A percentile compares a stretch with the other conserved stretches of the same genome.
Conservation (phyloP, 2,329 filamentous ascomycete species). For the Clarireedia homoeocarpa region DNA sequence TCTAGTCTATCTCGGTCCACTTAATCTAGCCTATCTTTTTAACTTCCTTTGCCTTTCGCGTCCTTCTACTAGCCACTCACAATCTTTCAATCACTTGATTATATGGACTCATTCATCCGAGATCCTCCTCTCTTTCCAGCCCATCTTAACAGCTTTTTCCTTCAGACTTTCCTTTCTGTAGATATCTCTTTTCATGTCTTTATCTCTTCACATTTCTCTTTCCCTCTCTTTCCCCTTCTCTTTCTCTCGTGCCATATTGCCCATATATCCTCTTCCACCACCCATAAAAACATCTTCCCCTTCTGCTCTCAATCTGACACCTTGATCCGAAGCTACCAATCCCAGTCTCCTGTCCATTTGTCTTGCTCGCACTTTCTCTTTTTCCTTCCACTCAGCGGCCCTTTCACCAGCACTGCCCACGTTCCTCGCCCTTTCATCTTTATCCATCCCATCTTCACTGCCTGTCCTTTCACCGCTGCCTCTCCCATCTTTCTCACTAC, state of each 20-base stretch:
- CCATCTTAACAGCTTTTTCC: not conserved
- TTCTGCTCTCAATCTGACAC: slow-evolving; percentile 3
- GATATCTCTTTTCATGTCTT: not conserved
- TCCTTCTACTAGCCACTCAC: too few relatives aligned
- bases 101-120: too few relatives aligned
- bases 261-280: not conserved
- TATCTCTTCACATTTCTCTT: too few relatives aligned
- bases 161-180: not conserved
- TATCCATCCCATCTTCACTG: slow-evolving; percentile 6
- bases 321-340: slow-evolving; percentile 5
- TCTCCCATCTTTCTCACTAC: not conserved
- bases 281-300: not conserved
- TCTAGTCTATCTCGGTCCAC: too few relatives aligned
- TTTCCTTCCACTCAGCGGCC: not conserved
- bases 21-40: too few relatives aligned
- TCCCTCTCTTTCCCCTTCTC: not conserved
- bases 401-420: too few relatives aligned
- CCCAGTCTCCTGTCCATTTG: not conserved
- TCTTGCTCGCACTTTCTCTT: not conserved
- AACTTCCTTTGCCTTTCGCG: too few relatives aligned
- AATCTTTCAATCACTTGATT: too few relatives aligned
- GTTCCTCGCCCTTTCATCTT: not conserved
- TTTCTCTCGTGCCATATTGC: not conserved
- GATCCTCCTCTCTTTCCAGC: not conserved
- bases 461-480: slow-evolving; percentile 1